phyloP scores from a whole-genome alignment of 345 rosid species.

The Camelina hispida region DNA sequence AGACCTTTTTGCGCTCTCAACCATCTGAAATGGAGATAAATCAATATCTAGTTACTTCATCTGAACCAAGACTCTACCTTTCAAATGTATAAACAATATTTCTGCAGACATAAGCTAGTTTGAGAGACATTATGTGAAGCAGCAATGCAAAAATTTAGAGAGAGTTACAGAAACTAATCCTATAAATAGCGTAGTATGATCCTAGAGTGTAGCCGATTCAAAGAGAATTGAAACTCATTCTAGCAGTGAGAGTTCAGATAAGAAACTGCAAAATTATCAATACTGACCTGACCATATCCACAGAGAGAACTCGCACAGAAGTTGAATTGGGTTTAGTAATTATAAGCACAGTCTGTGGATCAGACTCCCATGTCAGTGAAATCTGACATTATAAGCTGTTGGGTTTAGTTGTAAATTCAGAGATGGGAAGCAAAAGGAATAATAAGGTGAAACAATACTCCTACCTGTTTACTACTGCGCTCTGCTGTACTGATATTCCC shows the following conservation, averaged over 20 bases:
- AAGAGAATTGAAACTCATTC: not conserved
- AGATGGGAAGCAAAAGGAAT: not conserved
- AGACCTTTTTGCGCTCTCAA: conserved; percentile 72
- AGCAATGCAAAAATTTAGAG: not conserved
- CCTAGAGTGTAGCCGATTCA: not conserved
- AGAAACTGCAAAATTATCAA: not conserved
- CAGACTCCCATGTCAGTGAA: conserved; percentile 90
- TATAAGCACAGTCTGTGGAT: conserved; percentile 88
- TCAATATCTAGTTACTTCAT: conserved; percentile 29
- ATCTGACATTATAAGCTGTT: conserved; percentile 65
- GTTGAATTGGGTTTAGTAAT: conserved; percentile 89
- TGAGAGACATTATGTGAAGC: conserved; percentile 1
- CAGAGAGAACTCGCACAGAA: conserved; percentile 77
- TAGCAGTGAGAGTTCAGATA: not conserved
- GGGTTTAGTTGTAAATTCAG: conserved; percentile 27
- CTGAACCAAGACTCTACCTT: conserved; percentile 21
- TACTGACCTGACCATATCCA: conserved; percentile 84
- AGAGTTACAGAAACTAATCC: conserved; percentile 8
- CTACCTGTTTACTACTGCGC: conserved; percentile 95
- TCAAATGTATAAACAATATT: not conserved
- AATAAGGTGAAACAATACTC: conserved; percentile 11
- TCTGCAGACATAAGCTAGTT: not conserved
- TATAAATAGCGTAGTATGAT: not conserved
- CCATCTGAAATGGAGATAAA: conserved; percentile 67
- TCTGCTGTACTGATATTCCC: conserved; percentile 91